A percentile compares a stretch with the other conserved stretches of the same genome.
Conservation (phyloP, 1,284 basidiomycete species). For the Pascua guehoae region DNA sequence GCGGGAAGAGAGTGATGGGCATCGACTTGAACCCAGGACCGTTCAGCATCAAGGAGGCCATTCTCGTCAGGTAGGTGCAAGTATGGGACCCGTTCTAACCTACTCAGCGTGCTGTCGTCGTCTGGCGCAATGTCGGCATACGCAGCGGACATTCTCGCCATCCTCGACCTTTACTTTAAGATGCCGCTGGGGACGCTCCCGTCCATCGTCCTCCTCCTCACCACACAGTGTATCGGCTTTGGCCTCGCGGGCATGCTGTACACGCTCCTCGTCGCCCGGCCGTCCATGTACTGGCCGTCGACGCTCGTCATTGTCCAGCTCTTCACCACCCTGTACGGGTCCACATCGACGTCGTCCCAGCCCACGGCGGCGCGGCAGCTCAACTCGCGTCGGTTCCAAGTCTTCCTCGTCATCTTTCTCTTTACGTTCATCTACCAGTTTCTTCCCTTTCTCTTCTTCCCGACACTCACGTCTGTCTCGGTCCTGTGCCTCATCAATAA, state of each 20-base stretch:
- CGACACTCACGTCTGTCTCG: conserved; percentile 53
- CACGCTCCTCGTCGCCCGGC: conserved; percentile 44
- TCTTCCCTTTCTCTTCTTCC: conserved; percentile 52
- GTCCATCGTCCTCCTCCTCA: conserved; percentile 56
- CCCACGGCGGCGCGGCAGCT: conserved; percentile 26
- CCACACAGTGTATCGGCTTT: conserved; percentile 57
- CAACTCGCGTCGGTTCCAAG: conserved; percentile 46
- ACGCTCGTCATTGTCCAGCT: conserved; percentile 53
- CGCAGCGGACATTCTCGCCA: conserved; percentile 52
- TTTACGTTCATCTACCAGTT: conserved; percentile 52
- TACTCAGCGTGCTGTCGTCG: conserved; percentile 50
- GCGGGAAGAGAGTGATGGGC: conserved; percentile 31
- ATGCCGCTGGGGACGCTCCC: conserved; percentile 42
- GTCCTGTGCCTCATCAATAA: conserved; percentile 53
- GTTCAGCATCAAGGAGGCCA: conserved; percentile 52
- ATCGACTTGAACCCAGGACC: conserved; percentile 53
- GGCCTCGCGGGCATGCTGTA: conserved; percentile 52
- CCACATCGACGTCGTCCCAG: conserved; percentile 6
- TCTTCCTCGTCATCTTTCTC: conserved; percentile 51
- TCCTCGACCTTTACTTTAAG: conserved; percentile 51
- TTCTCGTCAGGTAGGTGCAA: conserved; percentile 43
- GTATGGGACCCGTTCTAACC: neutral
- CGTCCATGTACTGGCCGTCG: conserved; percentile 52
- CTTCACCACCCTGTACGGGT: conserved; percentile 53
- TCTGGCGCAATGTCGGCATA: conserved; percentile 51